Percentiles rank a stretch among this genome's conserved stretches.
These are phyloP conservation scores for Cyberlindnera samutprakarnensis DNA, from an alignment of 805 yeast species.

Conservation along the genomic window DNA sequence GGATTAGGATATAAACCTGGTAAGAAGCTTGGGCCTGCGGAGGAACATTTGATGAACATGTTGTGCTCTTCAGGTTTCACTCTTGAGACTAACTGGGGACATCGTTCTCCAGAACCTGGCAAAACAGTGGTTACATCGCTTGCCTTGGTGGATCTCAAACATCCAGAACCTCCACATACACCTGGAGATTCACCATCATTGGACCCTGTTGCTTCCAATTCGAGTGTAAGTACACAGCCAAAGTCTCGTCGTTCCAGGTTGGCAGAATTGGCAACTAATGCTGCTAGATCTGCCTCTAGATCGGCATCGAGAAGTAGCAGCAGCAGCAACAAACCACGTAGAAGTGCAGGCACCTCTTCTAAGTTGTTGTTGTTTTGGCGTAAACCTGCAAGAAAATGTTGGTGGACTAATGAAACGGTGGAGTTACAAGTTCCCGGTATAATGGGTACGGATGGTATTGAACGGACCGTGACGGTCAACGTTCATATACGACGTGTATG, in stretches of 20 bases:
- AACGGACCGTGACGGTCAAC: constrained; percentile 39
- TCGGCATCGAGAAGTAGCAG: constrained; percentile 33
- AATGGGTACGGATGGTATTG: constrained; percentile 22
- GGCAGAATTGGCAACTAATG: constrained; percentile 51
- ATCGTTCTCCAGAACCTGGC: constrained; percentile 78
- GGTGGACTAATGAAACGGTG: constrained; percentile 78
- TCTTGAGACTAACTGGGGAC: constrained; percentile 72
- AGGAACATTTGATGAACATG: constrained; percentile 92
- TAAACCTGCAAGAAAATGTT: constrained; percentile 96
- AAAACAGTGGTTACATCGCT: constrained; percentile 83
- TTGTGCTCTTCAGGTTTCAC: constrained; percentile 82
- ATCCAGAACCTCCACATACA: constrained; percentile 20
- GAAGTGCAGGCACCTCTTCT: constrained; percentile 34
- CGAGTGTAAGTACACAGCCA: constrained; percentile 9
- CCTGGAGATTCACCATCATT: constrained; percentile 27
- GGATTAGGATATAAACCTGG: constrained; percentile 63
- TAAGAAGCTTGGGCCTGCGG: constrained; percentile 75
- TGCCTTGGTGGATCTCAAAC: constrained; percentile 55
- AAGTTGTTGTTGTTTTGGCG: constrained; percentile 90
- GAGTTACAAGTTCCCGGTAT: constrained; percentile 33
- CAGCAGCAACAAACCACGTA: constrained; percentile 30
- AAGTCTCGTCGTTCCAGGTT: constrained; percentile 47
- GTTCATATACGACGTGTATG: constrained; percentile 91
- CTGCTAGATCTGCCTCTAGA: constrained; percentile 46
- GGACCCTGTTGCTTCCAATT: constrained; percentile 35